Evolutionary conservation across 1,284 basidiomycete species (phyloP).

Genomic region (Rhodotorula sp.): DNA sequence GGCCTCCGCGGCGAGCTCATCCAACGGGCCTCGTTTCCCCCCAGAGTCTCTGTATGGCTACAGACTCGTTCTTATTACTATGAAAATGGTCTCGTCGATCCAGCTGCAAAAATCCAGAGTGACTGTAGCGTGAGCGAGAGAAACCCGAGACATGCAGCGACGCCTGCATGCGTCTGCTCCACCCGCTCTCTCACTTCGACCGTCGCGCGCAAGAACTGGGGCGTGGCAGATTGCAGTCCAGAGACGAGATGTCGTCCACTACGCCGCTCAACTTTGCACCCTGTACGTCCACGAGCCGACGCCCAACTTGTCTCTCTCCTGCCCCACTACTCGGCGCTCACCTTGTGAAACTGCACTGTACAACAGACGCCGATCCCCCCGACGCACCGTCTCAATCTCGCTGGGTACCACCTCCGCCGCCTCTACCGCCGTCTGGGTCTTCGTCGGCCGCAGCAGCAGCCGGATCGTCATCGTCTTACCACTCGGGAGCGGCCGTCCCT

Average conservation of each 20-base stretch:
- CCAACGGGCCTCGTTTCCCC: too few relatives aligned
- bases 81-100: too few relatives aligned
- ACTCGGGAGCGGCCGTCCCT: slow-evolving; percentile 23
- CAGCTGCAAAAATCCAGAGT: too few relatives aligned
- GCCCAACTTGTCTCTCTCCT: too few relatives aligned
- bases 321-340: neutral
- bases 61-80: too few relatives aligned
- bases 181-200: too few relatives aligned
- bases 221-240: neutral
- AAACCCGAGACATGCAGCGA: too few relatives aligned
- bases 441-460: slow-evolving; percentile 6
- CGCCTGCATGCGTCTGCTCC: too few relatives aligned
- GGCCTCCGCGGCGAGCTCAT: too few relatives aligned
- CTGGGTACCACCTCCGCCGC: slow-evolving; percentile 6
- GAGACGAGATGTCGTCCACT: slow-evolving; percentile 1
- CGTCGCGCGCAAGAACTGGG: too few relatives aligned
- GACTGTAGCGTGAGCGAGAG: too few relatives aligned
- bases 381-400: neutral
- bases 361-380: slow-evolving; percentile 28
- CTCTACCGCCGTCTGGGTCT: neutral
- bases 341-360: neutral
- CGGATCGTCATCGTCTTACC: slow-evolving; percentile 19
- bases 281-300: slow-evolving; percentile 1
- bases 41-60: too few relatives aligned
- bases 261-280: slow-evolving; percentile 37